Conservation (phyloP, 2,329 filamentous ascomycete genomes). For the Epichloe aotearoae region DNA sequence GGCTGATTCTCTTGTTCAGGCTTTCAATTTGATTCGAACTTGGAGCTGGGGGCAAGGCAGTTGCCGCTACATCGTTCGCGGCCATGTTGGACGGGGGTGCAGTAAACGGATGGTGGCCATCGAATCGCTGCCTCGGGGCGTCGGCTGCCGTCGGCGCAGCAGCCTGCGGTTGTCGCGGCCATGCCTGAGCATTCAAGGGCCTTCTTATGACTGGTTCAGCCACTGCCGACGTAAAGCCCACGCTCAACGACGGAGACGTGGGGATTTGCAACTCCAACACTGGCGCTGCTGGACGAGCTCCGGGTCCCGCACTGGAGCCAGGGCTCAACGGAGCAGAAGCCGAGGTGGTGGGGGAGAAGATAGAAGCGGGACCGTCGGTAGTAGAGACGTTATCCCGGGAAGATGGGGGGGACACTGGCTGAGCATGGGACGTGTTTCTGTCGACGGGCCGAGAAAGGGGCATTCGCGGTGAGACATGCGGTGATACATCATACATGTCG, state of each 20-base stretch:
- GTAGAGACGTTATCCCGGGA: conserved; percentile 6
- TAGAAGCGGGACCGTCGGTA: not conserved
- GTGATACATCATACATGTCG: conserved; percentile 35
- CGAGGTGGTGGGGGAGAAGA: not conserved
- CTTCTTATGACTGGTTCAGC: conserved; percentile 13
- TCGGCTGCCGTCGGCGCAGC: conserved; percentile 11
- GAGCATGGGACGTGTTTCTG: not conserved
- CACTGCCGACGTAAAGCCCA: conserved; percentile 4
- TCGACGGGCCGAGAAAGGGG: conserved; percentile 3
- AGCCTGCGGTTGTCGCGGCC: conserved; percentile 26
- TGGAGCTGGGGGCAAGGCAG: conserved; percentile 23
- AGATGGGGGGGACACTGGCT: conserved; percentile 6
- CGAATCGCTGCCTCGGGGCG: conserved; percentile 8
- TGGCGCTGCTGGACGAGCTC: conserved; percentile 2
- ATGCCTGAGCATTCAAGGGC: conserved; percentile 28
- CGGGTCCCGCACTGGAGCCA: not conserved
- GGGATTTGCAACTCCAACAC: conserved; percentile 18
- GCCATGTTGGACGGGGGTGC: conserved; percentile 22
- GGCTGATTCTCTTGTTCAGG: conserved; percentile 24
- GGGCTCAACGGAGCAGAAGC: not conserved
- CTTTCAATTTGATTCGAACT: conserved; percentile 26
- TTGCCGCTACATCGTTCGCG: conserved; percentile 19
- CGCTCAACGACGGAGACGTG: conserved; percentile 9
- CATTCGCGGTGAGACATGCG: conserved; percentile 27
- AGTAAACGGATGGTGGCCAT: conserved; percentile 26